Conservation (phyloP, 805 yeast species). For the Ogataea thermomethanolica region DNA sequence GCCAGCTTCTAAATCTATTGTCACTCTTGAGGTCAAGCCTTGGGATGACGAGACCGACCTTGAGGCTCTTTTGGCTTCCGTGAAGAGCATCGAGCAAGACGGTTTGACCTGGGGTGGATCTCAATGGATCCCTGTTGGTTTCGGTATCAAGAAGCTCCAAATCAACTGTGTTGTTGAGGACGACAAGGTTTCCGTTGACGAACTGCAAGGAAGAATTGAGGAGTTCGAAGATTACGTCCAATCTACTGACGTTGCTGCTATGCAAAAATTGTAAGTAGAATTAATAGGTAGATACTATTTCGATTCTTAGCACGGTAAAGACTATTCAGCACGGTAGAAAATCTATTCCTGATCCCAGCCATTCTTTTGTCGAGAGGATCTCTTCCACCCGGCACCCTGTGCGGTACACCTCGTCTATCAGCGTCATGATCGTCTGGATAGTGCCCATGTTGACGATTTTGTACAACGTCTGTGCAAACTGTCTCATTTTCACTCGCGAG, state of each 20-base stretch:
- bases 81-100: constrained; percentile 79
- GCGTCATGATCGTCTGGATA: constrained; percentile 38
- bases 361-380: constrained; percentile 39
- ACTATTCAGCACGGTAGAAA: constrained; percentile 44
- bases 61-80: constrained; percentile 82
- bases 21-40: constrained; percentile 97
- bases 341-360: constrained; percentile 51
- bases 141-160: constrained; percentile 99
- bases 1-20: constrained; percentile 97
- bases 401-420: constrained; percentile 47
- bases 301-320: constrained; percentile 34
- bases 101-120: constrained; percentile 99
- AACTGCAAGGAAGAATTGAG: constrained; percentile 70
- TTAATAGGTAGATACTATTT: constrained; percentile 1
- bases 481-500: constrained; percentile 32
- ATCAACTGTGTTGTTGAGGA: constrained; percentile 98
- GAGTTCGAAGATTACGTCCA: constrained; percentile 99
- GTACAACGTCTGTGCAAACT: constrained; percentile 41
- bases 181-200: constrained; percentile 90
- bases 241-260: constrained; percentile 98
- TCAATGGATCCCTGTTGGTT: constrained; percentile 96
- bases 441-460: constrained; percentile 54
- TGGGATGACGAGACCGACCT: constrained; percentile 99
- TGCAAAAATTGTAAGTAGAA: constrained; percentile 81
- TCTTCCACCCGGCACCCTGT: constrained; percentile 41